Evolutionary conservation across 192 early-diverging fungal genomes (phyloP).

Genomic region (Jimgerdemannia lactiflua): DNA sequence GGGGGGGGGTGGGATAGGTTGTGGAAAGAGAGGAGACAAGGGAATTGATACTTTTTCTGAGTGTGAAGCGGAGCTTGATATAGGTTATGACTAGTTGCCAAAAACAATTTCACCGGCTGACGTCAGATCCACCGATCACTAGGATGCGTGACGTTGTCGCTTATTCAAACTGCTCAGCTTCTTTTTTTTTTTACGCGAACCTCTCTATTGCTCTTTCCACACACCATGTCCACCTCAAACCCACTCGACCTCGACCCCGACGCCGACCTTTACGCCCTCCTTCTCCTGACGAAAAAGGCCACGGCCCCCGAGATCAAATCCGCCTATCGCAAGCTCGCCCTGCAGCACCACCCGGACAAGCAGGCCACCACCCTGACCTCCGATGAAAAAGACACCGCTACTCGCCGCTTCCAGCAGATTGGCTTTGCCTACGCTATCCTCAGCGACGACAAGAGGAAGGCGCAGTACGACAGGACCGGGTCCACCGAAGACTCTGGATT

Average conservation of each 20-base stretch:
- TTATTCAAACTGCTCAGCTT: background rate
- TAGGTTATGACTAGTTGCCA: background rate
- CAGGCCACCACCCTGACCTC: conserved; percentile 63
- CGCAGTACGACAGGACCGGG: conserved; percentile 77
- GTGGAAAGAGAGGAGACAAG: background rate
- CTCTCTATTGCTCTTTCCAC: background rate
- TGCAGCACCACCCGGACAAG: conserved; percentile 83
- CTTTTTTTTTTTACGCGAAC: no score
- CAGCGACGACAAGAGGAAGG: conserved; percentile 59
- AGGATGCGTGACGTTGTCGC: background rate
- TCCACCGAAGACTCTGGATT: conserved; percentile 42
- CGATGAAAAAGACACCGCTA: conserved; percentile 57
- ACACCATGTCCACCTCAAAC: background rate
- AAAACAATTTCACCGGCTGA: background rate
- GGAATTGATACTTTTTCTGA: no score
- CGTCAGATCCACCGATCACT: background rate
- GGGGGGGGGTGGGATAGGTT: background rate
- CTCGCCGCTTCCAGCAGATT: conserved; percentile 70
- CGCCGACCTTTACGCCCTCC: conserved; percentile 65
- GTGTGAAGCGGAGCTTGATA: no score
- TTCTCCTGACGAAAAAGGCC: conserved; percentile 68
- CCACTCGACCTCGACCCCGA: background rate
- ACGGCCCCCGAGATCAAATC: conserved; percentile 77
- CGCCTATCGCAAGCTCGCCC: conserved; percentile 88
- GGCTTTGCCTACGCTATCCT: conserved; percentile 75